Conservation (phyloP, 306 rosid genomes). For the Vigna hirtella region DNA sequence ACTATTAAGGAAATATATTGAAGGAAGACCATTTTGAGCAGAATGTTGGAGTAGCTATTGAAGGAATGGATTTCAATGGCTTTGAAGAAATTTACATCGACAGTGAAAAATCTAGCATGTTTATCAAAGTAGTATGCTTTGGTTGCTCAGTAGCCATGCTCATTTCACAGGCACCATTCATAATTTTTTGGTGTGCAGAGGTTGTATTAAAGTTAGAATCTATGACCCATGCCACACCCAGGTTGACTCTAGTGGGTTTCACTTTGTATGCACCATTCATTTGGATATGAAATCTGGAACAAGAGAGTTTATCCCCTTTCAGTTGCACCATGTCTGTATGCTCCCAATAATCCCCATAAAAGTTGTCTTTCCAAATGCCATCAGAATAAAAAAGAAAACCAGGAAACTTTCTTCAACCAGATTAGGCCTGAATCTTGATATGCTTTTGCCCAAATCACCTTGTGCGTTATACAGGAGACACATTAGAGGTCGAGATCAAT, state of each 20-base stretch:
- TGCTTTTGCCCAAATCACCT: background rate
- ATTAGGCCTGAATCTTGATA: background rate
- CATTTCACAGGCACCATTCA: background rate
- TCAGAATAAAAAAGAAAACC: background rate
- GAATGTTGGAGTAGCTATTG: conserved; percentile 5
- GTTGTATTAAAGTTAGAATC: background rate
- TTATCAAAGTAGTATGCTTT: background rate
- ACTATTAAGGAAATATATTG: background rate
- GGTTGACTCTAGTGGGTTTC: background rate
- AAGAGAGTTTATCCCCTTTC: background rate
- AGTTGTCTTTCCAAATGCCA: background rate
- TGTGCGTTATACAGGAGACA: background rate
- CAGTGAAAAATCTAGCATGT: background rate
- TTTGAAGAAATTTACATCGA: background rate
- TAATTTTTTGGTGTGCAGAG: background rate
- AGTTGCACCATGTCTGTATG: background rate
- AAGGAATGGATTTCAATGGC: conserved; percentile 6
- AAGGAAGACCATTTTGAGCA: background rate
- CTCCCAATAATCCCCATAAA: background rate
- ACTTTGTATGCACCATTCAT: background rate
- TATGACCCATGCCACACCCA: background rate
- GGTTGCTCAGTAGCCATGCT: background rate
- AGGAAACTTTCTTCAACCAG: background rate
- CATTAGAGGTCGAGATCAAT: background rate
- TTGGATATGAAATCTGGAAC: background rate